These are phyloP conservation scores for Fusarium redolens DNA, from an alignment of 2,329 filamentous ascomycete genomes.

Conservation along the genomic window DNA sequence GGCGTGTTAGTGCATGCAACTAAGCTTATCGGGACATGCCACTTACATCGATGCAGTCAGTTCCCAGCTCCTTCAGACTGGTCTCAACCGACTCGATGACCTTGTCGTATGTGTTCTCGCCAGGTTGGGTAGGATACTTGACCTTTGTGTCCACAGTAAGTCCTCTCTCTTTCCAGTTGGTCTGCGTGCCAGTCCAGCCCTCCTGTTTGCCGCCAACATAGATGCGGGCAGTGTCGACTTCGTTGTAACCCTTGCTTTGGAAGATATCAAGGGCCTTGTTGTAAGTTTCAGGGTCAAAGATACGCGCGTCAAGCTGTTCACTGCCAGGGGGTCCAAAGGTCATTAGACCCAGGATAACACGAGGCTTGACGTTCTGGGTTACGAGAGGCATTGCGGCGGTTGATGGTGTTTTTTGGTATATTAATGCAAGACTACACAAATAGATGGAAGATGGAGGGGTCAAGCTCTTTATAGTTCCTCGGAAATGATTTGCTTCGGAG, in stretches of 20 bases:
- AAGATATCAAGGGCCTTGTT: constrained; percentile 79
- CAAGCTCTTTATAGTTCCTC: constrained; percentile 15
- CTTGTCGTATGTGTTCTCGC: constrained; percentile 71
- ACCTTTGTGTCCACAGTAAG: constrained; percentile 83
- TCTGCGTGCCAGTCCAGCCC: constrained; percentile 75
- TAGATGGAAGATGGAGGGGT: neutral
- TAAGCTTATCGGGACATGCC: neutral
- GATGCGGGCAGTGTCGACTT: constrained; percentile 83
- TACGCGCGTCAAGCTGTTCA: constrained; percentile 71
- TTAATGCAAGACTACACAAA: neutral
- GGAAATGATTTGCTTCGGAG: constrained; percentile 12
- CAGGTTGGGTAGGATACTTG: constrained; percentile 69
- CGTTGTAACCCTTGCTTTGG: constrained; percentile 82
- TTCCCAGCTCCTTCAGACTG: constrained; percentile 77
- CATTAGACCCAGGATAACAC: constrained; percentile 87
- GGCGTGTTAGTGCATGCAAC: constrained; percentile 6
- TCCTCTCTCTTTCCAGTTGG: constrained; percentile 82
- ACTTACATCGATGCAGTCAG: constrained; percentile 76
- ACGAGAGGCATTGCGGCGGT: constrained; percentile 59
- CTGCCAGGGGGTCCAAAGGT: constrained; percentile 77
- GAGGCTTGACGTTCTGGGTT: constrained; percentile 62
- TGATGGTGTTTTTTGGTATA: neutral
- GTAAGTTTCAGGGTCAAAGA: constrained; percentile 75
- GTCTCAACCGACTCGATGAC: constrained; percentile 74
- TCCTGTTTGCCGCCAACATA: constrained; percentile 82